A percentile compares a stretch with the other conserved stretches of the same genome.
Conservation (phyloP, 1,139 yeast species). For the Oligophagozyma castellii region DNA sequence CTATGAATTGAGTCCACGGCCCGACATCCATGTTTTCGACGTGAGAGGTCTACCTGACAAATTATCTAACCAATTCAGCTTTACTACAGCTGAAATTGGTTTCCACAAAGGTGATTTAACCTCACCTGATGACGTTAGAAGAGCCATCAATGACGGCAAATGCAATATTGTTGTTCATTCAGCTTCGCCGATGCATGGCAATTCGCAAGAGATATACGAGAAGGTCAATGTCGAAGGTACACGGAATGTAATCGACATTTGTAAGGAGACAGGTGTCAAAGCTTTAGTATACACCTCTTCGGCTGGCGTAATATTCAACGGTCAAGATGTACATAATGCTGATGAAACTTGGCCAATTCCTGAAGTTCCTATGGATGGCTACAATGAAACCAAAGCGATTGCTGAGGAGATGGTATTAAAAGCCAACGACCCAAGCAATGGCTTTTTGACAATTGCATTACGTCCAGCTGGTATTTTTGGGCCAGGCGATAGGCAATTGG, state of each 20-base stretch:
- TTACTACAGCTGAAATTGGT: conserved; percentile 40
- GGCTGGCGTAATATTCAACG: conserved; percentile 94
- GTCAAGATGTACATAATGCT: conserved; percentile 79
- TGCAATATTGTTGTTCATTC: conserved; percentile 85
- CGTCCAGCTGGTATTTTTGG: conserved; percentile 99
- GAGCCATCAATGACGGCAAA: conserved; percentile 44
- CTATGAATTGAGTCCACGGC: conserved; percentile 49
- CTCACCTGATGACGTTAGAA: conserved; percentile 47
- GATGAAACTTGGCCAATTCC: conserved; percentile 95
- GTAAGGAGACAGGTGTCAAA: conserved; percentile 38
- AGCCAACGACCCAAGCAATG: conserved; percentile 43
- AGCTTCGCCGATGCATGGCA: conserved; percentile 92
- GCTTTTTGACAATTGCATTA: conserved; percentile 64
- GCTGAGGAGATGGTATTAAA: conserved; percentile 76
- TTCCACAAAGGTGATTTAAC: conserved; percentile 82
- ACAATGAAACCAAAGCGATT: conserved; percentile 85
- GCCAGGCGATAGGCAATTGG: conserved; percentile 94
- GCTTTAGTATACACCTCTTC: conserved; percentile 91
- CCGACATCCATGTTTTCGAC: conserved; percentile 76
- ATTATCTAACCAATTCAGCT: conserved; percentile 60
- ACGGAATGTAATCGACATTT: conserved; percentile 51
- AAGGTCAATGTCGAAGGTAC: conserved; percentile 92
- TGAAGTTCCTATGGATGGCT: conserved; percentile 85
- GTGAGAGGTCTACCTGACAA: conserved; percentile 71
- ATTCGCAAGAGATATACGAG: conserved; percentile 63